Evolutionary conservation across 257 asterid species (phyloP).

Genomic region (Verbascum thapsus): DNA sequence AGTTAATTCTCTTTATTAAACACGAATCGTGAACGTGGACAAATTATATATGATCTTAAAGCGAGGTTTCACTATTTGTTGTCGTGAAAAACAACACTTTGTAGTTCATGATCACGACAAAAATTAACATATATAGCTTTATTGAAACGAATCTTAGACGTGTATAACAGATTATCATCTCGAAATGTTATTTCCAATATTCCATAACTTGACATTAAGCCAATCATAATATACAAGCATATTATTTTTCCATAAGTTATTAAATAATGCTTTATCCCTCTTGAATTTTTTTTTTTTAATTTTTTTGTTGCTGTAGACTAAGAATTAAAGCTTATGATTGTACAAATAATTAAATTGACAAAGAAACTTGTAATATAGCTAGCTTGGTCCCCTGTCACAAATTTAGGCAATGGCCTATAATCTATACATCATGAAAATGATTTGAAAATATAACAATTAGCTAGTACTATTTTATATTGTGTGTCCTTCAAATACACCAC

Average conservation of each 20-base stretch:
- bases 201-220: too few relatives aligned
- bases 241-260: too few relatives aligned
- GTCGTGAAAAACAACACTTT: too few relatives aligned
- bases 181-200: too few relatives aligned
- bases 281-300: not conserved
- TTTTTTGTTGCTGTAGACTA: too few relatives aligned
- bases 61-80: too few relatives aligned
- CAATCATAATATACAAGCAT: too few relatives aligned
- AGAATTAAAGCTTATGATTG: not conserved
- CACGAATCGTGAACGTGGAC: not conserved
- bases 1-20: not conserved
- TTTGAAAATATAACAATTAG: slow-evolving; percentile 36
- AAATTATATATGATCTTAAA: too few relatives aligned
- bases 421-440: slow-evolving; percentile 25
- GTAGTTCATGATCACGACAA: too few relatives aligned
- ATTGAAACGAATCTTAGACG: slow-evolving; percentile 5
- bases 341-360: not conserved
- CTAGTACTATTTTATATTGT: slow-evolving; percentile 29
- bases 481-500: slow-evolving; percentile 28
- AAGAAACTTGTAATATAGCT: too few relatives aligned
- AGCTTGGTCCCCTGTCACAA: slow-evolving; percentile 47
- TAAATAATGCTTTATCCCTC: too few relatives aligned
- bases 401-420: slow-evolving; percentile 34
- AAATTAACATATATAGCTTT: too few relatives aligned
- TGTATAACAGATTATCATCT: slow-evolving; percentile 4